phyloP scores from a whole-genome alignment of 164 flowering plant genomes.

The Vitis rotundifolia region DNA sequence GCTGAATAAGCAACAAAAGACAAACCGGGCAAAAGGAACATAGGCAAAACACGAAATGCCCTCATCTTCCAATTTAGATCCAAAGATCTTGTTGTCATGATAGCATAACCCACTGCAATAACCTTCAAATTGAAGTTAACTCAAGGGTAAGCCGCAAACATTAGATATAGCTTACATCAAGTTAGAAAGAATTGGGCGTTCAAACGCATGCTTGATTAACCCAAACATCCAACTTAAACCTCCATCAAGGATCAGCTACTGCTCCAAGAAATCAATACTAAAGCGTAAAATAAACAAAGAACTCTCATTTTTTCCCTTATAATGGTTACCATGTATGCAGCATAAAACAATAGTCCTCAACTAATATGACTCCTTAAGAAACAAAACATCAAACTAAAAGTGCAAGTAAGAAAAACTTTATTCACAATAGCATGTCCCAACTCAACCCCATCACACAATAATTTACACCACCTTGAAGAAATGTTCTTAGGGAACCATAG shows the following conservation, averaged over 20 bases:
- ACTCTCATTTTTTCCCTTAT: not conserved
- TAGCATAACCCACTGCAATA: conserved; percentile 85
- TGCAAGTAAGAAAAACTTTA: no score
- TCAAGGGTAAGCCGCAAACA: not conserved
- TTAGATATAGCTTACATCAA: not conserved
- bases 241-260: not conserved
- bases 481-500: no score
- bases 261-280: not conserved
- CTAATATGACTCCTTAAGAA: not conserved
- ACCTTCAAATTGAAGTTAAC: conserved; percentile 38
- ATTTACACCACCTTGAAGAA: no score
- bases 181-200: no score
- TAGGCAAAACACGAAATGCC: conserved; percentile 75
- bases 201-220: no score
- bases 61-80: conserved; percentile 86
- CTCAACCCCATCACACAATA: no score
- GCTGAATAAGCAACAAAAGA: conserved; percentile 51
- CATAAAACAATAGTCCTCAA: not conserved
- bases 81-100: conserved; percentile 74
- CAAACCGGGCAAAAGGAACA: conserved; percentile 79
- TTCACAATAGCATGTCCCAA: no score
- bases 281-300: not conserved
- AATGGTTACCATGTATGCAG: not conserved
- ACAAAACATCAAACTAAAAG: not conserved
- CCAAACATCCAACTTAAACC: no score